Evolutionary conservation across 23 red algal genomes (phyloP).

Genomic region (Gracilaria caudata): DNA sequence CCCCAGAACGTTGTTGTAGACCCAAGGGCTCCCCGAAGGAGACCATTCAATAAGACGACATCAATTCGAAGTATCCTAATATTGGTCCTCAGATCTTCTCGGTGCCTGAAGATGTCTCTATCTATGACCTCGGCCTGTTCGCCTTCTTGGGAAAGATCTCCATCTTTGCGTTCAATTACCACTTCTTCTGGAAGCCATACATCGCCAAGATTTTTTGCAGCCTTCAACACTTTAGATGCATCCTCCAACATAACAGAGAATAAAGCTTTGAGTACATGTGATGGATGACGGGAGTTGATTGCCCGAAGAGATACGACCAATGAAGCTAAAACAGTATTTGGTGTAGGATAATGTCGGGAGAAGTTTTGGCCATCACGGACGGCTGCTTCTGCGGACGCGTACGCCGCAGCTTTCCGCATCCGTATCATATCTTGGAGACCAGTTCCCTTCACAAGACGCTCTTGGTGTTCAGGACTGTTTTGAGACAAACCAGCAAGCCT

Average conservation of each 20-base stretch:
- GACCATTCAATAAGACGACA: slow-evolving; percentile 36
- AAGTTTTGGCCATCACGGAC: slow-evolving; percentile 27
- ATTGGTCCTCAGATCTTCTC: slow-evolving; percentile 28
- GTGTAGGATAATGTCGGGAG: slow-evolving; percentile 57
- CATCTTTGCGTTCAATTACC: background rate
- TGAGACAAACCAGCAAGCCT: slow-evolving; percentile 59
- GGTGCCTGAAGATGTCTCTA: background rate
- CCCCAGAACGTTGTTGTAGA: slow-evolving; percentile 55
- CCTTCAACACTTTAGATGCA: slow-evolving; percentile 25
- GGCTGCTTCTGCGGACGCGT: slow-evolving; percentile 40
- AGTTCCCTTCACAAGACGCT: slow-evolving; percentile 28
- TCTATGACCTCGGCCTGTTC: background rate
- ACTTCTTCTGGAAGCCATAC: slow-evolving; percentile 64
- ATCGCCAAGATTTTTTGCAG: slow-evolving; percentile 36
- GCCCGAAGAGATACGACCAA: slow-evolving; percentile 35
- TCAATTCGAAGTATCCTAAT: slow-evolving; percentile 60
- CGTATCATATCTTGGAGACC: slow-evolving; percentile 53
- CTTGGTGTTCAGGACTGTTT: slow-evolving; percentile 60
- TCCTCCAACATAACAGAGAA: slow-evolving; percentile 46
- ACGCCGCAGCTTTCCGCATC: slow-evolving; percentile 56
- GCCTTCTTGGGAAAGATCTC: background rate
- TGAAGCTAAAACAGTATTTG: slow-evolving; percentile 6
- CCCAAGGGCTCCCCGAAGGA: slow-evolving; percentile 27
- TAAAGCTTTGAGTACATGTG: slow-evolving; percentile 35
- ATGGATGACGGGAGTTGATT: slow-evolving; percentile 32